A percentile compares a stretch with the other conserved stretches of the same genome.
These are phyloP conservation scores for Eucalyptus sideroxylon DNA, from an alignment of 345 rosid genomes.

Conservation along the genomic window DNA sequence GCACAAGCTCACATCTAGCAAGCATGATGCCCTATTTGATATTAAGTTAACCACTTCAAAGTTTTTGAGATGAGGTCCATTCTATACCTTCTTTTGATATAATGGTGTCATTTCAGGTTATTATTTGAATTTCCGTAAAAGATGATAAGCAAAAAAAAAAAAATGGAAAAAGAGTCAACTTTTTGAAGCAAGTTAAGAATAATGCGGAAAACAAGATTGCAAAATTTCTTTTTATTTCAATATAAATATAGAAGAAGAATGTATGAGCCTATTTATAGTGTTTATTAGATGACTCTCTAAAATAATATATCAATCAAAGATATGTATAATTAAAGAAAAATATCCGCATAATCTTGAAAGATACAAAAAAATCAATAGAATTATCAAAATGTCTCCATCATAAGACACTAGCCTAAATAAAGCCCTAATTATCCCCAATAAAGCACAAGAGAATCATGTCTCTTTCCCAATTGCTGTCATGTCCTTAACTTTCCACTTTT, in stretches of 20 bases:
- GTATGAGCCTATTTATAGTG: no score
- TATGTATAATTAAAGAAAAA: no score
- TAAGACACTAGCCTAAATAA: no score
- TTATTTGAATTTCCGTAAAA: background rate
- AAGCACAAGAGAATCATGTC: background rate
- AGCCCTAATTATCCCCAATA: background rate
- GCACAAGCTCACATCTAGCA: background rate
- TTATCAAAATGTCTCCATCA: background rate
- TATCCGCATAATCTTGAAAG: background rate
- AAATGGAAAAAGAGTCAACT: background rate
- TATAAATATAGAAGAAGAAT: no score
- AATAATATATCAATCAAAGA: background rate
- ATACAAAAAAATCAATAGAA: no score
- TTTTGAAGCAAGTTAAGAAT: background rate
- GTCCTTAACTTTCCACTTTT: background rate
- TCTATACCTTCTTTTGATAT: background rate
- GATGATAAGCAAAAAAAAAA: no score
- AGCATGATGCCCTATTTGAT: background rate
- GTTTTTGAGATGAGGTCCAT: background rate
- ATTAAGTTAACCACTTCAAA: background rate
- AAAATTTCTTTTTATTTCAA: no score
- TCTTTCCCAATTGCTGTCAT: no score
- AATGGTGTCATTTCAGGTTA: background rate
- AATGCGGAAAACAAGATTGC: background rate
- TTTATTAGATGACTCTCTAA: background rate